A percentile compares a stretch with the other conserved stretches of the same genome.
Conservation (phyloP, 2,329 filamentous ascomycete genomes). For the Fusarium tupiense region DNA sequence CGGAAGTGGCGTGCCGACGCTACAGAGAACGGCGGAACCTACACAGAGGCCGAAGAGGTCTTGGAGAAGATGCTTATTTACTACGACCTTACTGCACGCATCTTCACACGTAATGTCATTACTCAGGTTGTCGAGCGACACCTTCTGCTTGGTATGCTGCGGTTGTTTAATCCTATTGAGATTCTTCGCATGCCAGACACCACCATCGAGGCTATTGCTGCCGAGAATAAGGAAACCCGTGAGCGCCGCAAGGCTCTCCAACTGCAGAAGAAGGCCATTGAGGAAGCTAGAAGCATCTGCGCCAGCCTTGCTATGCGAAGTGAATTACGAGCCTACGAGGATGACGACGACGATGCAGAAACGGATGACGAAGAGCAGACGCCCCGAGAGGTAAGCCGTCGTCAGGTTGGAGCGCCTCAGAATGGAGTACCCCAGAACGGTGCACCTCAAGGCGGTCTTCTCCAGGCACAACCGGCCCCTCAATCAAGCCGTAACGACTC, state of each 20-base stretch:
- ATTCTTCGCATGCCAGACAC: slow-evolving; percentile 58
- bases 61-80: slow-evolving; percentile 66
- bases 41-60: slow-evolving; percentile 62
- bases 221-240: slow-evolving; percentile 63
- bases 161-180: slow-evolving; percentile 63
- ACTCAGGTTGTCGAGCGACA: slow-evolving; percentile 63
- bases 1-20: slow-evolving; percentile 57
- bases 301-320: slow-evolving; percentile 63
- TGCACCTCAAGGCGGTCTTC: slow-evolving; percentile 24
- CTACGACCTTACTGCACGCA: slow-evolving; percentile 62
- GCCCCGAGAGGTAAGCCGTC: slow-evolving; percentile 19
- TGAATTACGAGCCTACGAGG: slow-evolving; percentile 55
- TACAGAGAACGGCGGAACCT: slow-evolving; percentile 56
- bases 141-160: slow-evolving; percentile 61
- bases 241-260: slow-evolving; percentile 60
- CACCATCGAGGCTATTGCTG: slow-evolving; percentile 60
- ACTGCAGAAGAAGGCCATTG: slow-evolving; percentile 60
- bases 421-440: slow-evolving; percentile 23
- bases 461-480: slow-evolving; percentile 23
- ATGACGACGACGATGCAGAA: slow-evolving; percentile 48
- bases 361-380: slow-evolving; percentile 47
- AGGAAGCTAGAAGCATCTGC: slow-evolving; percentile 60
- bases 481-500: slow-evolving; percentile 35
- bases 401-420: slow-evolving; percentile 32
- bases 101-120: slow-evolving; percentile 63